Percentiles rank a stretch among this genome's conserved stretches.
phyloP scores from a whole-genome alignment of 2,329 filamentous ascomycete species.

The Penicillium occitanis region DNA sequence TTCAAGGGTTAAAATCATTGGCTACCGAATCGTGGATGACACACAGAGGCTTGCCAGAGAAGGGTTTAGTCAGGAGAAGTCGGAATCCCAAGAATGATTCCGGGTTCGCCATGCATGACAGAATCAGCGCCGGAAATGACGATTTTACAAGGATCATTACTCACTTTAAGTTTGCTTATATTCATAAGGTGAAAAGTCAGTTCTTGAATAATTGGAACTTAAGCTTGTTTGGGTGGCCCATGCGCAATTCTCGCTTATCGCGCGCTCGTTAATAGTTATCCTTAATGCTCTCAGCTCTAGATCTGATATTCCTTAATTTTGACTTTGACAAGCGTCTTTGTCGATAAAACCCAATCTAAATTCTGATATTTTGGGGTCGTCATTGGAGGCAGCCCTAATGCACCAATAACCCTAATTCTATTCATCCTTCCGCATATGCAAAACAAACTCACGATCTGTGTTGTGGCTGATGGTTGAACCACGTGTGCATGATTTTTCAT shows the following conservation, averaged over 20 bases:
- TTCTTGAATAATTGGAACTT: neutral
- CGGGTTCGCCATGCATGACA: neutral
- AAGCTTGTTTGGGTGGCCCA: neutral
- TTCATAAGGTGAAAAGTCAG: neutral
- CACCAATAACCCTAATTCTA: neutral
- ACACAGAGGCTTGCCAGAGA: neutral
- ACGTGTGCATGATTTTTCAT: neutral
- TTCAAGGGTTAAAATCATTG: neutral
- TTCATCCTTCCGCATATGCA: neutral
- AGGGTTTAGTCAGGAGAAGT: slow-evolving; percentile 1
- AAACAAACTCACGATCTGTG: neutral
- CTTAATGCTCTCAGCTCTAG: neutral
- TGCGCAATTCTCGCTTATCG: slow-evolving; percentile 7
- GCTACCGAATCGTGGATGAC: neutral
- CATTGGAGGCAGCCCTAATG: neutral
- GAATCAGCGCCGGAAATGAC: neutral
- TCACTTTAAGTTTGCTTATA: neutral
- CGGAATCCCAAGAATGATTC: neutral
- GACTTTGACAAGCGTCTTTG: neutral
- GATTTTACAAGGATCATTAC: neutral
- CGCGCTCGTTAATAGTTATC: neutral
- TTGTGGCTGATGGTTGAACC: neutral
- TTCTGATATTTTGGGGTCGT: neutral
- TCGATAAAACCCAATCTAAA: neutral
- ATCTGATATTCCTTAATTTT: neutral